Base-by-base conservation (phyloP, 306 rosid genomes). In the Vigna angularis region DNA sequence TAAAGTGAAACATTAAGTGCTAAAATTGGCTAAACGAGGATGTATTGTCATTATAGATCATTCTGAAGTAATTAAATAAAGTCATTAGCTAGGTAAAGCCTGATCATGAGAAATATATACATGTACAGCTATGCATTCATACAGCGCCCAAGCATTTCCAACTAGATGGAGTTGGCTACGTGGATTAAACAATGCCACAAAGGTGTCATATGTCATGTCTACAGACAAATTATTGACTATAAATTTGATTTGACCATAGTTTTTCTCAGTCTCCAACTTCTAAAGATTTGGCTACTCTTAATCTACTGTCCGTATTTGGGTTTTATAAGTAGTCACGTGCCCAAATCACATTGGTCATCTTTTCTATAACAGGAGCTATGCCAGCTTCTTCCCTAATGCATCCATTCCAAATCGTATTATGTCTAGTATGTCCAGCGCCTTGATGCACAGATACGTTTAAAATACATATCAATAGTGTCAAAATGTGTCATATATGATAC, bases 1-100 rank as follows among this genome's bases (percentile, higher is more conserved):
- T 17, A 49, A 61, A 38, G 76, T 59, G 38, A 5, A 67, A 67
- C 13, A 57, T 36, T 65, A 15, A 68, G 72, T 47, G 4, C n/a
- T 56, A 73, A 73, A 81, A 34, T 30, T 30, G 34, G 34, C 34
- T 30, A 30, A 30, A 4, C 34, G 34, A 30, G 34, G 34, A 30
- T 30, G 34, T 30, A 30, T 30, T 38, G 1, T 7, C 44, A 38
- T 45, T 50, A 9, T 50, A 28, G 55, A 58, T 70, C 14, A 79
- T 63, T 47, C 34, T 10, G 26, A 66, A 28, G 74, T 73, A 73
- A 55, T 15, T 44, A 73, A 52, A 55, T 47, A 12, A 38, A 22
- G 24, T 42, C 42, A 9, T 45, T 80, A 64, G 55, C 59, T 66
- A 66, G 55, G 15, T 73, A 40, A 44, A 38, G 61, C 77, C 45